Base-by-base conservation (phyloP, 306 rosid genomes). In the Echinosophora koreensis region DNA sequence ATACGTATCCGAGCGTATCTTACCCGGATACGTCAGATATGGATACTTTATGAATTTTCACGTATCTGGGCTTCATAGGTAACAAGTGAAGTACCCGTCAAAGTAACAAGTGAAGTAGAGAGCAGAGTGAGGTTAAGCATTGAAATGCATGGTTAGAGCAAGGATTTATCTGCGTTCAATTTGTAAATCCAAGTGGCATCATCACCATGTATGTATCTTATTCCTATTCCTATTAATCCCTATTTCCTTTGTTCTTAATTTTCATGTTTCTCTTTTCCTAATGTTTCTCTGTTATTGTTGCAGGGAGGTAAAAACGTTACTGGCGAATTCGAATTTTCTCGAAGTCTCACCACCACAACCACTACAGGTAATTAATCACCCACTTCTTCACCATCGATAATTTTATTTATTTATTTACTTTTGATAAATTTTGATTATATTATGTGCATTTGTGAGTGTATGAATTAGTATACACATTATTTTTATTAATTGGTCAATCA, bases 111-210 rank as follows among this genome's bases (percentile, higher is more conserved):
- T 14, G 38, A 41, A 37, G 69, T 7, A 3, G 66, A 5, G 44
- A 60, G 17, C 3, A 60, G 39, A 66, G 39, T 35, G 56, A 9
- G 6, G 18, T 55, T 56, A 72, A 76, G 22, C 64, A 81, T 85
- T 86, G 64, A 80, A 57, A 81, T 85, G 88, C 69, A 80, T 64
- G 63, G 79, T 28, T 50, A 87, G 91, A 85, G 79, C 84, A 61
- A 80, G 79, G 73, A 22, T 68, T 73, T 62, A 81, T 68, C 81
- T 71, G 69, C 82, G 84, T 10, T 80, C 87, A 42, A 27, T 69
- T 42, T 60, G 83, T 52, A 84, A 83, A 79, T 86, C 83, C 1
- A 74, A 81, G 64, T 51, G 84, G 73, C 81, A 69, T 56, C 63
- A 76, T 51, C 60, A 84, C 58, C 78, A 81, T 83, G 87, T 73